Base-by-base conservation (phyloP, 805 yeast species). In the Lachancea dasiensis region DNA sequence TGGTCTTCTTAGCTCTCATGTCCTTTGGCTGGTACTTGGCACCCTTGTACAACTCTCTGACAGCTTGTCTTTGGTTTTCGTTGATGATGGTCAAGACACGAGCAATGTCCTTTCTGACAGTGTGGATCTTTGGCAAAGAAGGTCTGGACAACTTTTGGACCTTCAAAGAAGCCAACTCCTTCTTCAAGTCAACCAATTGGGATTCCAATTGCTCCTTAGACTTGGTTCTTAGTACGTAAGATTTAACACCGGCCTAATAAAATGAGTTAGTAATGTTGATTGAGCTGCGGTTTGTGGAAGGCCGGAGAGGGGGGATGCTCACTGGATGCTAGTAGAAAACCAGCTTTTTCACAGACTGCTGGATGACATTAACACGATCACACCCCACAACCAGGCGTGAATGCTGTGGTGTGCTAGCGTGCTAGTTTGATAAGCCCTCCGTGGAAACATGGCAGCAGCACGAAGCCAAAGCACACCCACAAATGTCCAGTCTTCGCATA, bases 1-100 rank as follows among this genome's bases (percentile, higher is more conserved):
- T 90, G 73, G 99, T 92, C 84, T 92, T 86, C 90, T 92, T 92
- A 62, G 87, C 95, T 78, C 97, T 90, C 75, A 92, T 80, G 70
- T 89, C 97, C 79, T 90, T 89, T 78, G 98, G 97, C 70, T 79
- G 77, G 81, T 79, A 84, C 75, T 86, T 89, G 81, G 85, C 82
- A 70, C 87, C 92, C 58, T 79, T 78, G 90, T 89, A 89, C 79
- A 85, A 82, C 67, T 82, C 92, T 73, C 86, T 86, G 68, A 86
- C 95, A 60, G 81, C 79, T 57, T 82, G 87, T 77, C 98, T 87
- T 75, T 87, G 95, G 77, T 83, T 86, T 64, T 81, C 79, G 89
- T 85, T 89, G 77, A 90, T 86, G 75, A 90, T 75, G 57, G 98
- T 92, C 72, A 92, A 83, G 62, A 89, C 95, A 70, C 89, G 87